Base-by-base conservation (phyloP, 2,329 filamentous ascomycete genomes). In the Fusarium continuum region DNA sequence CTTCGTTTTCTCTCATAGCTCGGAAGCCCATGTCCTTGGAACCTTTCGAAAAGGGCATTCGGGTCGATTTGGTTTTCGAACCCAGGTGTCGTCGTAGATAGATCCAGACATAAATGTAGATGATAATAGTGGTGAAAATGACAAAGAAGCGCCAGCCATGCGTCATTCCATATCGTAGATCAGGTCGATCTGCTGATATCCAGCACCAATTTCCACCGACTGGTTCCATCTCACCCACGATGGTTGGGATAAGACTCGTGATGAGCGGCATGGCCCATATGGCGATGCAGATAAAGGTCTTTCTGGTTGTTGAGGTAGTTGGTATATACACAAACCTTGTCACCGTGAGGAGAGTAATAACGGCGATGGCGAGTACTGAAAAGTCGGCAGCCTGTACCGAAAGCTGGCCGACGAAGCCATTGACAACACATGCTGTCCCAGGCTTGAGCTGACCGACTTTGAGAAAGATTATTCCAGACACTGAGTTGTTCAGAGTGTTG, bases 131-230 rank as follows among this genome's bases (percentile, higher is more conserved):
- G 8, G 68, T 65, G 31, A 77, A 57, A 45, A 82, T 78, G 32
- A 81, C 77, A 14, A 74, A 71, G 44, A 81, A 75, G 6, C 80
- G 76, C 79, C 79, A 81, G 34, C 75, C 79, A 52, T 82, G 79
- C 0, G 77, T 78, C 43, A 82, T 70, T 3, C 70, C 75, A 54
- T 82, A 82, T 22, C 80, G 76, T n/a, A 80, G 70, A 11, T 74
- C 75, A 22, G 72, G 63, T n/a, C 74, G 69, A 3, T 71, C 61
- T 11, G 70, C 60, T 11, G 73, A 68, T 55, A 82, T 81, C 80
- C 80, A 82, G 67, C 80, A 82, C 79, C 80, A 82, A 54, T 82
- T 81, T 1, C 79, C 79, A 4, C 77, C 77, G 0, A 80, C 77
- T 16, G 68, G 68, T 20, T 47, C 32, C 60, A 70, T 70, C 22